These are phyloP conservation scores for Cyberlindnera maclurae DNA, from an alignment of 805 yeast genomes.

Conservation along the genomic window DNA sequence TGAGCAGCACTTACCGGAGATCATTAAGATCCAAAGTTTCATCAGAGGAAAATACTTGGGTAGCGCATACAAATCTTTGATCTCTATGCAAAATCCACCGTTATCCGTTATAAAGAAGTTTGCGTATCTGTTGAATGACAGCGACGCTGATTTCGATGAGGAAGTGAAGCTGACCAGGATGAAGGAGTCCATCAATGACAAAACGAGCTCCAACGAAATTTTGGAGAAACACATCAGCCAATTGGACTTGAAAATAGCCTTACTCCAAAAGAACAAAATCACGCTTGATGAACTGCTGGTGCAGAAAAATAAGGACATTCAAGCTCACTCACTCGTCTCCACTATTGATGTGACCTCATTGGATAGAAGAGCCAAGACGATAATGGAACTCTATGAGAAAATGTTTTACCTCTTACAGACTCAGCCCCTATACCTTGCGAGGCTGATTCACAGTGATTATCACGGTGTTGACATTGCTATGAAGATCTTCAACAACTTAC, in stretches of 20 bases:
- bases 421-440: slow-evolving; percentile 63
- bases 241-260: slow-evolving; percentile 68
- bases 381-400: slow-evolving; percentile 67
- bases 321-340: slow-evolving; percentile 5
- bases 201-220: slow-evolving; percentile 61
- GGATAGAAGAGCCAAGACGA: slow-evolving; percentile 32
- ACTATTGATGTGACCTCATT: slow-evolving; percentile 23
- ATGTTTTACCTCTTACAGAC: slow-evolving; percentile 80
- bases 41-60: slow-evolving; percentile 64
- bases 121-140: slow-evolving; percentile 66
- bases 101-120: slow-evolving; percentile 69
- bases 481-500: slow-evolving; percentile 20
- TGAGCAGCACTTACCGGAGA: slow-evolving; percentile 42
- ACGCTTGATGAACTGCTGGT: slow-evolving; percentile 60
- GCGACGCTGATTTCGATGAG: slow-evolving; percentile 65
- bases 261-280: slow-evolving; percentile 73
- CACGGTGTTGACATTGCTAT: slow-evolving; percentile 23
- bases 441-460: slow-evolving; percentile 36
- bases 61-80: slow-evolving; percentile 65
- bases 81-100: slow-evolving; percentile 69
- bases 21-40: slow-evolving; percentile 67
- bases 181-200: slow-evolving; percentile 63
- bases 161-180: slow-evolving; percentile 61
- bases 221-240: slow-evolving; percentile 70
- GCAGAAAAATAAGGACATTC: slow-evolving; percentile 29